Conservation (phyloP, 257 asterid genomes). For the Solanum habrochaites region DNA sequence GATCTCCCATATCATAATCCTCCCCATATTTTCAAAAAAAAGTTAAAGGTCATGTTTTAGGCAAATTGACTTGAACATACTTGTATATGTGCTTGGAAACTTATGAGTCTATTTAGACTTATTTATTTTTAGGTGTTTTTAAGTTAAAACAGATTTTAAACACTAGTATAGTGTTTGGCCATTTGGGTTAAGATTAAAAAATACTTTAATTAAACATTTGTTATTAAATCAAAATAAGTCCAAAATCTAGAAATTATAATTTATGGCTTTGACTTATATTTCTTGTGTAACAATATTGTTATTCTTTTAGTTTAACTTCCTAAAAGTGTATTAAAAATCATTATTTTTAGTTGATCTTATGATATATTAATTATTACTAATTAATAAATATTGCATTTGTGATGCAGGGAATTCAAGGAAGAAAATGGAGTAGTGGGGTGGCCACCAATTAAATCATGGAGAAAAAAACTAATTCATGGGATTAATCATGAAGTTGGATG, state of each 20-base stretch:
- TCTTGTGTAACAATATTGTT: background rate
- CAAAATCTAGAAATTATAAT: no score
- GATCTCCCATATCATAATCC: background rate
- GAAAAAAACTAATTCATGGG: conserved; percentile 19
- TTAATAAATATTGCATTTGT: background rate
- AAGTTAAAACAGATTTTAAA: background rate
- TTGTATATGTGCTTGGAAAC: background rate
- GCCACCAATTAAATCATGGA: conserved; percentile 54
- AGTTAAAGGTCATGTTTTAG: no score
- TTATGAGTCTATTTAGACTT: background rate
- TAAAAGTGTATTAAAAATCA: background rate
- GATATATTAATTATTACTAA: no score
- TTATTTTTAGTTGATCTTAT: background rate
- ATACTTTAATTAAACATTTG: background rate
- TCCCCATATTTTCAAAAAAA: no score
- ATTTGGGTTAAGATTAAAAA: background rate
- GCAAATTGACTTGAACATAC: background rate
- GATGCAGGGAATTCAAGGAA: conserved; percentile 8
- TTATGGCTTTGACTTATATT: background rate
- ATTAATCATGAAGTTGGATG: conserved; percentile 20
- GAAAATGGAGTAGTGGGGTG: conserved; percentile 33
- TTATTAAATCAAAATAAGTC: no score
- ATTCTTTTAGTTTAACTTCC: background rate
- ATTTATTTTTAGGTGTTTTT: no score
- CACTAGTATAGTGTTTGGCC: background rate